Percentiles rank a stretch among this genome's conserved stretches.
These are phyloP conservation scores for Athelia psychrophila DNA, from an alignment of 1,284 basidiomycete genomes.

Conservation along the genomic window DNA sequence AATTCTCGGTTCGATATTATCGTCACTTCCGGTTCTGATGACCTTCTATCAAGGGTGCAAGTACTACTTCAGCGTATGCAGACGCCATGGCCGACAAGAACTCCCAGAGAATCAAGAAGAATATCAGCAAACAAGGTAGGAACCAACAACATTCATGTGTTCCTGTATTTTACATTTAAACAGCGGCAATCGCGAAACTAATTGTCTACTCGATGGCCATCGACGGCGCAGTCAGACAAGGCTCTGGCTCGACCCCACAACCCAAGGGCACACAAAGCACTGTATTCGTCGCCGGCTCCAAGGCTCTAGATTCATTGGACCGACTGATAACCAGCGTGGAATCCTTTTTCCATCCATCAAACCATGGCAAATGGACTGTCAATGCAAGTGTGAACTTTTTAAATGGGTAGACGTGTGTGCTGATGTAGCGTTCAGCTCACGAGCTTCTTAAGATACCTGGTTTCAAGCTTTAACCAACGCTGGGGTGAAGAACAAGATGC, in stretches of 20 bases:
- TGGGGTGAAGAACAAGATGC: constrained; percentile 82
- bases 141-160: constrained; percentile 6
- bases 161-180: constrained; percentile 4
- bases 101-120: constrained; percentile 76
- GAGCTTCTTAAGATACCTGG: constrained; percentile 76
- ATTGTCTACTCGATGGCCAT: constrained; percentile 91
- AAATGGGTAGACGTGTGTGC: not conserved
- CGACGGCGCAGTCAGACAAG: constrained; percentile 65
- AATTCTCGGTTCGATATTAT: not conserved
- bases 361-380: constrained; percentile 69
- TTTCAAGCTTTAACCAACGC: constrained; percentile 79
- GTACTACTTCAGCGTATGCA: constrained; percentile 63
- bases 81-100: constrained; percentile 64
- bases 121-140: constrained; percentile 69
- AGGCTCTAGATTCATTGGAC: constrained; percentile 87
- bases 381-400: constrained; percentile 35
- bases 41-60: constrained; percentile 45
- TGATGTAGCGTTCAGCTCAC: constrained; percentile 46
- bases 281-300: constrained; percentile 83
- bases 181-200: constrained; percentile 82
- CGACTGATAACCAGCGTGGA: constrained; percentile 92
- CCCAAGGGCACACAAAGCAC: constrained; percentile 25
- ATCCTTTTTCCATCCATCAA: constrained; percentile 90
- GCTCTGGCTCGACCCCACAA: constrained; percentile 32
- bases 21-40: constrained; percentile 4